These are phyloP conservation scores for Oryza brachyantha DNA, from an alignment of 176 grass and related monocot species.

Conservation along the genomic window DNA sequence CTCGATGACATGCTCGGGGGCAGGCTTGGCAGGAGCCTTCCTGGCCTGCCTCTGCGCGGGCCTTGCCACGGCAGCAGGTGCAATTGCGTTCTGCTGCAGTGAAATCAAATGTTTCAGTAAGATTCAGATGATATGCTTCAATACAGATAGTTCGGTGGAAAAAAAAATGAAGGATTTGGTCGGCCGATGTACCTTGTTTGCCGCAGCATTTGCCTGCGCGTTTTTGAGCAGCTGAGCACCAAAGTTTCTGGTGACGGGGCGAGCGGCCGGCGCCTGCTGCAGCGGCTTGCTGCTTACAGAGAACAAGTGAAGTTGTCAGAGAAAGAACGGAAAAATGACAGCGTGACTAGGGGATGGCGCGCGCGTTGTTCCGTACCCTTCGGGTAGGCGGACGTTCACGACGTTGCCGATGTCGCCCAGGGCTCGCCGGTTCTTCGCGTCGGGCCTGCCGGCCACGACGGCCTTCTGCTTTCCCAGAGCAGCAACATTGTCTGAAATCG, in stretches of 20 bases:
- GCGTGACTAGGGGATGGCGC: not conserved
- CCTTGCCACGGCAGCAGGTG: slow-evolving; percentile 25
- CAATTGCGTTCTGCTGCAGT: slow-evolving; percentile 31
- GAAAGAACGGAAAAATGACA: not conserved
- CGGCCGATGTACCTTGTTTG: slow-evolving; percentile 45
- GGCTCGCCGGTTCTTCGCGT: slow-evolving; percentile 47
- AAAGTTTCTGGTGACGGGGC: slow-evolving; percentile 49
- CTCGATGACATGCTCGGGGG: slow-evolving; percentile 49
- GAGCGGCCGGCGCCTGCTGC: slow-evolving; percentile 30
- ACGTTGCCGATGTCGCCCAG: slow-evolving; percentile 76
- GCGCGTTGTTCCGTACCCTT: slow-evolving; percentile 33
- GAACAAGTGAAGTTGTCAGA: not conserved
- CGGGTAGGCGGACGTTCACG: slow-evolving; percentile 31
- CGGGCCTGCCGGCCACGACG: slow-evolving; percentile 34
- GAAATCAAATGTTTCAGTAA: not conserved
- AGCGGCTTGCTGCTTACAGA: slow-evolving; percentile 41
- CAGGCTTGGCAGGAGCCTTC: slow-evolving; percentile 43
- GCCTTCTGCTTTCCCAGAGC: slow-evolving; percentile 53
- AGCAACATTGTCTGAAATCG: slow-evolving; percentile 40
- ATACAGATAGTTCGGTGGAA: not conserved
- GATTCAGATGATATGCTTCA: not conserved
- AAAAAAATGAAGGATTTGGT: not conserved
- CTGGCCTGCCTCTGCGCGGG: slow-evolving; percentile 35
- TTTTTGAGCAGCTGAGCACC: slow-evolving; percentile 65
- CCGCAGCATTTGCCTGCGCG: slow-evolving; percentile 47